Base-by-base conservation (phyloP, 345 rosid species). In the Populus deltoides region DNA sequence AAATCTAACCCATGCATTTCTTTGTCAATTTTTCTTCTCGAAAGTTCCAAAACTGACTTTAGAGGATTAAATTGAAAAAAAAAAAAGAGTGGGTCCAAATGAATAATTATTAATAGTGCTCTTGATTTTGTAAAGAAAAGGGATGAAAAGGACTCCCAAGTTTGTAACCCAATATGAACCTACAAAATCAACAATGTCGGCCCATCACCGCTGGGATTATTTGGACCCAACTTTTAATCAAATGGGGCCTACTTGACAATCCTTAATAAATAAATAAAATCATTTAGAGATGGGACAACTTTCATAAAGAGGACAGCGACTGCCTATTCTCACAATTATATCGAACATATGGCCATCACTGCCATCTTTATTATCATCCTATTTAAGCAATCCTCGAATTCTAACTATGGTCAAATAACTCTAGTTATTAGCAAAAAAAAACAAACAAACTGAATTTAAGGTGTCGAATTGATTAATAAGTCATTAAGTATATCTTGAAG, bases 181-280 rank as follows among this genome's bases (percentile, higher is more conserved):
- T 17, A 5, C 53, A 27, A 41, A 53, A 87, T 86, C 91, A 85
- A 83, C 5, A 8, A n/a, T 41, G 83, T 27, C 78, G 83, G 88
- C 79, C 80, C 66, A 67, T 7, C 7, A 33, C 1, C 0, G 5
- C 33, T 11, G 38, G 39, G 6, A 70, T 20, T 41, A 31, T 47
- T 20, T 66, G 61, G n/a, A 39, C 31, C 12, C 8, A 0, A 20
- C 22, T 6, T 35, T 11, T 7, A 24, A n/a, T n/a, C 8, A 5
- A 12, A n/a, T 11, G 25, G 77, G 55, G 55, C 76, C 77, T 53
- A 22, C 71, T 18, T 38, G 22, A 36, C 15, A 27, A 5, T 36
- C 27, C 16, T 35, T 22, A 7, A 20, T 18, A 0, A 38, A 67
- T 0, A 33, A 4, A 33, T 4, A 33, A 33, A 33, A 33, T 33